These are phyloP conservation scores for Penicillium sp. DNA, from an alignment of 2,329 filamentous ascomycete genomes.

Conservation along the genomic window DNA sequence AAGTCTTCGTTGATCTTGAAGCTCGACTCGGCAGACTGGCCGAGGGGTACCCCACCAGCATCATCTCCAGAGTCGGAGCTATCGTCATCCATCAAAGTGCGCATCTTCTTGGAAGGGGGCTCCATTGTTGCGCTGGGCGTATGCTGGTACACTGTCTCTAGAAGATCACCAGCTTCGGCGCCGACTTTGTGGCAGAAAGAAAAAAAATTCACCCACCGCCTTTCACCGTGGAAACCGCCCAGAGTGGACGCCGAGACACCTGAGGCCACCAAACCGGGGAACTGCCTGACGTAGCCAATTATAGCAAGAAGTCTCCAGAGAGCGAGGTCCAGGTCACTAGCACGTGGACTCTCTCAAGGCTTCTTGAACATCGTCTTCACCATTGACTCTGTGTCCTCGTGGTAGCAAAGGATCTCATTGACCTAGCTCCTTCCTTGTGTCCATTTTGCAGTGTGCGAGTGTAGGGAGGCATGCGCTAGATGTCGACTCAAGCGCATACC, in stretches of 20 bases:
- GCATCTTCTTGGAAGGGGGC: conserved; percentile 42
- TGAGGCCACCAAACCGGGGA: conserved; percentile 11
- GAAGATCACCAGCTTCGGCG: background rate
- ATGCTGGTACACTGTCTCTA: background rate
- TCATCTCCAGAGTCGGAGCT: conserved; percentile 40
- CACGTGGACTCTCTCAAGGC: conserved; percentile 14
- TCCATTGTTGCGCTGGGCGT: conserved; percentile 32
- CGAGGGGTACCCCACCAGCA: conserved; percentile 40
- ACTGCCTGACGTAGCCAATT: conserved; percentile 39
- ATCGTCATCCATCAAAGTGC: conserved; percentile 41
- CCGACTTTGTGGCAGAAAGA: conserved; percentile 27
- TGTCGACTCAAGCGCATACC: conserved; percentile 40
- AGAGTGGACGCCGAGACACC: conserved; percentile 12
- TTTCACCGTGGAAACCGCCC: conserved; percentile 1
- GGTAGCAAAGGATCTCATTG: background rate
- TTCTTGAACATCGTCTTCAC: conserved; percentile 8
- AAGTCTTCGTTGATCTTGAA: conserved; percentile 90
- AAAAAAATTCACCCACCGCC: conserved; percentile 32
- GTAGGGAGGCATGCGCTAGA: conserved; percentile 40
- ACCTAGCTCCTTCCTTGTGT: background rate
- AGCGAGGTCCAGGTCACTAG: conserved; percentile 20
- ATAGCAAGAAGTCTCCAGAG: conserved; percentile 24
- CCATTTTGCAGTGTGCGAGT: conserved; percentile 20
- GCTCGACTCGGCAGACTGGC: conserved; percentile 33
- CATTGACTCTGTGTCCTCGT: conserved; percentile 1